A percentile compares a stretch with the other conserved stretches of the same genome.
phyloP scores from a whole-genome alignment of 192 early-diverging fungal genomes.

The Entomortierella chlamydospora region DNA sequence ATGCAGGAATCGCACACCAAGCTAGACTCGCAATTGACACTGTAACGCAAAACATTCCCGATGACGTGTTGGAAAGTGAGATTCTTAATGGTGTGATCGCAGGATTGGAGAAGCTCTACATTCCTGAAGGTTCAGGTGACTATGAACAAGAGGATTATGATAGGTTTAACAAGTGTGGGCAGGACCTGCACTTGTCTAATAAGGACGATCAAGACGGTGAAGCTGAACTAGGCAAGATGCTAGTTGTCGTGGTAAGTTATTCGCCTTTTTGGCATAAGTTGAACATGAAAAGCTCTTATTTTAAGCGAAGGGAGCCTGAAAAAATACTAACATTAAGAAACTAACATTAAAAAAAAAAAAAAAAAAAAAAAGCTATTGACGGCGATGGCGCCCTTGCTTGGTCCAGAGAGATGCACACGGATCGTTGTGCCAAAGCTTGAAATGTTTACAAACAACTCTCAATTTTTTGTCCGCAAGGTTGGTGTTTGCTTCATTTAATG shows the following conservation, averaged over 20 bases:
- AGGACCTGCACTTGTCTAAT: not conserved
- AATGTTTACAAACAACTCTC: constrained; percentile 53
- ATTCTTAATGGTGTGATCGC: constrained; percentile 64
- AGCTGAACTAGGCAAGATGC: constrained; percentile 56
- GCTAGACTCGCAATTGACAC: constrained; percentile 59
- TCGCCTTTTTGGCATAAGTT: too few species aligned
- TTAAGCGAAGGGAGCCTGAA: too few species aligned
- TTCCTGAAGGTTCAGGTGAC: constrained; percentile 8
- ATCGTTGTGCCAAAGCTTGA: constrained; percentile 64
- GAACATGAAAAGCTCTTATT: too few species aligned
- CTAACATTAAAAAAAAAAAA: too few species aligned
- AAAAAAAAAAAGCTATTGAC: constrained; percentile 71
- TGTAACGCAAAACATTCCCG: constrained; percentile 56
- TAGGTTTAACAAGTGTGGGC: constrained; percentile 2
- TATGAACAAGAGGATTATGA: constrained; percentile 29
- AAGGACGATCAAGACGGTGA: constrained; percentile 48
- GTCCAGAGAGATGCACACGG: constrained; percentile 56
- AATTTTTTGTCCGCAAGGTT: constrained; percentile 71
- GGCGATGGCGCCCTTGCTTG: constrained; percentile 58
- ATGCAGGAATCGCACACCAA: constrained; percentile 61
- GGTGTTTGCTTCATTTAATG: not conserved
- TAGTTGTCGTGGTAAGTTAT: constrained; percentile 54
- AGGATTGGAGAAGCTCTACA: constrained; percentile 56
- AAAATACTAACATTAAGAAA: too few species aligned
- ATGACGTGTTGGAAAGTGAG: constrained; percentile 59